Evolutionary conservation across 1,139 yeast species (phyloP), one percentile per base, ranked within the genome.

Genomic region (Oligophagozyma castellii): DNA sequence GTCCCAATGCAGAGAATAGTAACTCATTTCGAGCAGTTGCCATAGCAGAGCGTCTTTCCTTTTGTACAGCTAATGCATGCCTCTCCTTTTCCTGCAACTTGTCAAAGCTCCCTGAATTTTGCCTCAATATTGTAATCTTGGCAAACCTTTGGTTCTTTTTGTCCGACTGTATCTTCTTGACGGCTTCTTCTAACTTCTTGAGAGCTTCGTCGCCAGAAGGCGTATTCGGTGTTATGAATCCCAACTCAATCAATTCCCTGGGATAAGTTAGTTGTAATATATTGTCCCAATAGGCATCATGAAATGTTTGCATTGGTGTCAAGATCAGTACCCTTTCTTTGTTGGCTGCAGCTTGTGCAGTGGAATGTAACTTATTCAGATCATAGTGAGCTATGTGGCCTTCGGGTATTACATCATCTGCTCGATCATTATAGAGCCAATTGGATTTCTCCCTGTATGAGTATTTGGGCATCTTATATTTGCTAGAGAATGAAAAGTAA

Each of bases 1-100:
- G 93, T 2, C 86, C 77, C 29, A 89, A 61, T 2, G 95, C 72
- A n/a, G 95, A 78, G 55, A 84, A 81, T 26, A 89, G 64, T 34
- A 89, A 61, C 22, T 95, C 84, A 59, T 89, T 89, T 53, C 98
- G 67, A 2, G 96, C 95, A 38, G 81, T 59, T 2, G 95, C 93
- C 96, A 89, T 86, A 52, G 75, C 73, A 6, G 79, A 58, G 42
- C 98, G 71, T 52, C 98, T 71, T 44, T 78, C 76, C 56, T 84
- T 84, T 55, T 89, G 96, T n/a, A 76, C 93, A 22, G 57, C 58
- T 36, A 78, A 61, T 3, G 73, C 73, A 46, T 73, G 81, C 51
- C 95, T 69, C 41, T 81, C 93, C 54, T 79, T 77, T 51, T 84
- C 95, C 26, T 50, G 43, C 51, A 83, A 79, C 35, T 71, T 63